Percentiles rank a stretch among this genome's conserved stretches.
Evolutionary conservation across 2,329 filamentous ascomycete species (phyloP).

Genomic region (Xylariaceae sp.): DNA sequence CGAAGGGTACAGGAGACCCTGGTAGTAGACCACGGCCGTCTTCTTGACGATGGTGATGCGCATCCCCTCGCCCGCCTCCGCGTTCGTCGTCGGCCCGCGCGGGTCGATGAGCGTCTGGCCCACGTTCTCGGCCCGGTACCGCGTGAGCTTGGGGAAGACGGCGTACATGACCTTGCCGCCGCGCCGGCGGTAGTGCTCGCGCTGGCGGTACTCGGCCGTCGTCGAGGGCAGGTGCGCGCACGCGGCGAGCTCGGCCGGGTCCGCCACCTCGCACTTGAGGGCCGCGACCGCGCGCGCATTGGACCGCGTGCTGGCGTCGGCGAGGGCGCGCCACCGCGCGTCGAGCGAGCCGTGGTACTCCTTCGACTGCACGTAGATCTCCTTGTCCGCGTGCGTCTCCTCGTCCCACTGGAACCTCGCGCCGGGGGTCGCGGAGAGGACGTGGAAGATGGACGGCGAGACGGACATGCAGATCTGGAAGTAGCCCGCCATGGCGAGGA

Average conservation of each 20-base stretch:
- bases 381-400: conserved; percentile 23
- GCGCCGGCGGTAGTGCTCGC: conserved; percentile 23
- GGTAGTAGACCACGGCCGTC: conserved; percentile 29
- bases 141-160: conserved; percentile 29
- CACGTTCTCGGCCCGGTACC: conserved; percentile 23
- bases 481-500: conserved; percentile 27
- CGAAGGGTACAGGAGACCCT: conserved; percentile 26
- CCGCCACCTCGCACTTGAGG: neutral
- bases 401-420: conserved; percentile 25
- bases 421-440: conserved; percentile 28
- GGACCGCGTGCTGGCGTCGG: conserved; percentile 2
- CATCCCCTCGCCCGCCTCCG: conserved; percentile 21
- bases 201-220: conserved; percentile 7
- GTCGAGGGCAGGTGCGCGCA: conserved; percentile 9
- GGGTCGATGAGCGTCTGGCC: conserved; percentile 5
- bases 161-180: conserved; percentile 31
- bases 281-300: neutral
- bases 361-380: conserved; percentile 22
- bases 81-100: neutral
- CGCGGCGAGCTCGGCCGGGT: neutral
- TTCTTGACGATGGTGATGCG: conserved; percentile 19
- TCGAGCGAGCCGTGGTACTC: conserved; percentile 16
- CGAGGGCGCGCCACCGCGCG: conserved; percentile 11
- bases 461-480: conserved; percentile 27
- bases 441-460: conserved; percentile 27